Conservation (phyloP, 1,284 basidiomycete species). For the Somion occarium region DNA sequence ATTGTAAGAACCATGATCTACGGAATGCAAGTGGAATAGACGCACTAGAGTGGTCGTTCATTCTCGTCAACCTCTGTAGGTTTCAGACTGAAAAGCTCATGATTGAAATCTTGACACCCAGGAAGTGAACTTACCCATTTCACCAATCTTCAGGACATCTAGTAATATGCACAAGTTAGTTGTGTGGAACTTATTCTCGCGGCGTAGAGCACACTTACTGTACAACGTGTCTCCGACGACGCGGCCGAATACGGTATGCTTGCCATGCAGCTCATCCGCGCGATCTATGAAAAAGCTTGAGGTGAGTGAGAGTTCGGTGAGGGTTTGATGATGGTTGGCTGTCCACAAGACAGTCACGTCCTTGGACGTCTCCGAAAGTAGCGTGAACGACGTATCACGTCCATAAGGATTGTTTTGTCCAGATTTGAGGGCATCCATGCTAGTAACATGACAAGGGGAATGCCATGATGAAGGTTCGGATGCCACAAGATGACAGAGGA, state of each 20-base stretch:
- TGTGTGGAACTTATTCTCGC: conserved; percentile 8
- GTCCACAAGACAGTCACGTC: too few species aligned
- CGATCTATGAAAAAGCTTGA: conserved; percentile 48
- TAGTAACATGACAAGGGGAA: too few species aligned
- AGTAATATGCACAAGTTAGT: conserved; percentile 7
- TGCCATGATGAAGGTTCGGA: too few species aligned
- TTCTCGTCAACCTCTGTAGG: conserved; percentile 73
- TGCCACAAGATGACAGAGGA: too few species aligned
- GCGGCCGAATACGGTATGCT: conserved; percentile 85
- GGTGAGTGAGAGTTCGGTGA: background rate
- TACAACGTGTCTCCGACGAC: conserved; percentile 81
- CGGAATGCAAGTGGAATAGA: conserved; percentile 11
- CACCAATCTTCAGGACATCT: conserved; percentile 90
- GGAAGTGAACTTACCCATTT: conserved; percentile 54
- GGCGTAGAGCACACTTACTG: conserved; percentile 50
- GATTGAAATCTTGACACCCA: background rate
- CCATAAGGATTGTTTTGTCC: background rate
- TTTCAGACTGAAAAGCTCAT: conserved; percentile 17
- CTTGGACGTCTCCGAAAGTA: background rate
- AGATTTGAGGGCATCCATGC: background rate
- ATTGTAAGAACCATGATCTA: conserved; percentile 1
- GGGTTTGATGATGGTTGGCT: background rate
- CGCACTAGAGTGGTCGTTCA: conserved; percentile 83
- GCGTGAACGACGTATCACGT: background rate
- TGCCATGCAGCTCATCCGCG: conserved; percentile 85